phyloP scores from a whole-genome alignment of 331 rosid genomes.

The Erythrophleum ivorense region DNA sequence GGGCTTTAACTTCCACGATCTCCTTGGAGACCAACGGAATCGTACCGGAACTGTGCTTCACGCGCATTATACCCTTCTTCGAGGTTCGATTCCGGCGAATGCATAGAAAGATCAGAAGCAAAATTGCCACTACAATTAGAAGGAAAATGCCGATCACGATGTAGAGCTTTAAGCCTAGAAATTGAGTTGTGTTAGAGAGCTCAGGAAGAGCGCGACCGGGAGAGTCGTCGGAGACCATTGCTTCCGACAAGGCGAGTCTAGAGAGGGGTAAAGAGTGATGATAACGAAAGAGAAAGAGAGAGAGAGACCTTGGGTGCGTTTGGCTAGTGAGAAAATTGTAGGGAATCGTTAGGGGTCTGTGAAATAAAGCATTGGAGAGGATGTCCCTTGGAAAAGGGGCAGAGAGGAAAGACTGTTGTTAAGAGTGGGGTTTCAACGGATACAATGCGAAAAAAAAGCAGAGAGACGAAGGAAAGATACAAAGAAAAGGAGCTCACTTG shows the following conservation, averaged over 20 bases:
- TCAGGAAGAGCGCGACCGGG: constrained; percentile 45
- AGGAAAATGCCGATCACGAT: constrained; percentile 49
- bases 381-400: not conserved
- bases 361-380: not conserved
- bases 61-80: constrained; percentile 63
- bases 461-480: constrained; percentile 12
- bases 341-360: constrained; percentile 10
- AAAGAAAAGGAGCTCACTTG: not conserved
- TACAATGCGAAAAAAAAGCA: constrained; percentile 37
- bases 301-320: constrained; percentile 44
- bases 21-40: constrained; percentile 84
- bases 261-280: not conserved
- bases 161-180: constrained; percentile 68
- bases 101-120: constrained; percentile 56
- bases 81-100: constrained; percentile 48
- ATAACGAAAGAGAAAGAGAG: not conserved
- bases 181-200: constrained; percentile 49
- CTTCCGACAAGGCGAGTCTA: constrained; percentile 39
- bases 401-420: not conserved
- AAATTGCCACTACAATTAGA: constrained; percentile 38
- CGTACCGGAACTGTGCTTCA: constrained; percentile 86
- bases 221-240: constrained; percentile 56
- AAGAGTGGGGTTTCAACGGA: constrained; percentile 73
- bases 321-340: constrained; percentile 41
- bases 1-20: constrained; percentile 68